Base-by-base conservation (phyloP, 805 yeast species). In the Sugiyamaella chiloensis region DNA sequence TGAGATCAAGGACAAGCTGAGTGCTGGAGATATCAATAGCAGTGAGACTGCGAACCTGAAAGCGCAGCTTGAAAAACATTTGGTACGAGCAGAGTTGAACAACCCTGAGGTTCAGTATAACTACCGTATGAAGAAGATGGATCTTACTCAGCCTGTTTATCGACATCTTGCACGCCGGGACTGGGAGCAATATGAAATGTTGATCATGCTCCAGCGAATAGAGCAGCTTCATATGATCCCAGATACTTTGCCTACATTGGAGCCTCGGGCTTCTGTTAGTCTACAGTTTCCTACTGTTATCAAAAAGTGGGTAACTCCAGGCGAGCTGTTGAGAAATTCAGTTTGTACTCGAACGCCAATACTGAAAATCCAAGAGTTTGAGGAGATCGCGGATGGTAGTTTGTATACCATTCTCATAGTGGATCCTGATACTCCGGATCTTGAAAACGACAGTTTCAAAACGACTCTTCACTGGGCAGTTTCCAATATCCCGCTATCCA, bases 351-450 rank as follows among this genome's bases (percentile, higher is more conserved):
- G 79, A 55, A 85, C 88, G 11, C 98, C 98, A n/a, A 74, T 80
- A 19, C 70, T 91, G 47, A 75, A 80, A 62, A 73, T 91, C 42
- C 83, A 83, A 57, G 93, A 87, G 62, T 90, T 80, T 60, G 87
- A 78, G 11, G 54, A 59, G 19, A 60, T 72, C 16, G 69, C 71
- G 23, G 68, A 72, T 4, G 60, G 56, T n/a, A 80, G 79, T 51
- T 69, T 79, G 47, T 93, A 88, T 68, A 80, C 97, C 0, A 74
- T 90, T 6, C 63, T 91, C 39, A 68, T 93, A 42, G 93, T 93
- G 23, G 90, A 91, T 64, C 96, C 97, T 14, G 99, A 93, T 66
- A 79, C 81, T 39, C 96, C 98, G 12, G 89, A 89, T 60, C 59
- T 87, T 47, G 74, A 66, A 39, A 73, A 68, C 32, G 90, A 91